Base-by-base conservation (phyloP, 1,284 basidiomycete genomes). In the Puccinia novopanici region DNA sequence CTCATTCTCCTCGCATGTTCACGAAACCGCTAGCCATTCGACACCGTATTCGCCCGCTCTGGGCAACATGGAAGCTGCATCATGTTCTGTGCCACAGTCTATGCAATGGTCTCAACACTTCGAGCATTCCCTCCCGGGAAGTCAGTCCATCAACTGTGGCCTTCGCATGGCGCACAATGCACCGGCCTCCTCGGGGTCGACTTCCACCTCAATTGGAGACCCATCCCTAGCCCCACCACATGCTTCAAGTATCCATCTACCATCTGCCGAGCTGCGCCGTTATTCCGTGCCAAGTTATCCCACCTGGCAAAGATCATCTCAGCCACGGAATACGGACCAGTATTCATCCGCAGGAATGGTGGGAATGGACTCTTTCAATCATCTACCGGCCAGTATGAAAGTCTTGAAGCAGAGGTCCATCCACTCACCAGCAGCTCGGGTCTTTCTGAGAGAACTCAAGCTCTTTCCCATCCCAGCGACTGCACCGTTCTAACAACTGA, bases 281-380 rank as follows among this genome's bases (percentile, higher is more conserved):
- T 78, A 37, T 70, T 78, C 76, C 40, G 76, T 78, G 12, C 76
- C 76, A n/a, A 71, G 34, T 55, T 68, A 70, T 57, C 76, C 76
- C 17, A 78, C 76, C 52, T 78, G 76, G 76, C 48, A 78, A 65
- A 71, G 65, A 52, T 55, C 50, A 54, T 37, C 63, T n/a, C 65
- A 68, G 42, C 52, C 48, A 22, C 65, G 52, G 19, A 40, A 59
- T 24, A 37, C 48, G 5, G 48, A 34, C 30, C 71, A 27, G 17
- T 76, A 52, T 37, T 55, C 27, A 1, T 27, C 50, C 22, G 54
- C 61, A 50, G 48, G 48, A 15, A 3, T 71, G 45, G 48, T 50
- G 40, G 67, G 17, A 50, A 70, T 40, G 40, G 34, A 30, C 40
- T 70, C 27, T 40, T 45, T 70, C 42, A 70, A 50, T 48, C 67